Percentiles rank a stretch among this genome's conserved stretches.
Evolutionary conservation across 805 yeast species (phyloP).

Genomic region (Candida schatavii): DNA sequence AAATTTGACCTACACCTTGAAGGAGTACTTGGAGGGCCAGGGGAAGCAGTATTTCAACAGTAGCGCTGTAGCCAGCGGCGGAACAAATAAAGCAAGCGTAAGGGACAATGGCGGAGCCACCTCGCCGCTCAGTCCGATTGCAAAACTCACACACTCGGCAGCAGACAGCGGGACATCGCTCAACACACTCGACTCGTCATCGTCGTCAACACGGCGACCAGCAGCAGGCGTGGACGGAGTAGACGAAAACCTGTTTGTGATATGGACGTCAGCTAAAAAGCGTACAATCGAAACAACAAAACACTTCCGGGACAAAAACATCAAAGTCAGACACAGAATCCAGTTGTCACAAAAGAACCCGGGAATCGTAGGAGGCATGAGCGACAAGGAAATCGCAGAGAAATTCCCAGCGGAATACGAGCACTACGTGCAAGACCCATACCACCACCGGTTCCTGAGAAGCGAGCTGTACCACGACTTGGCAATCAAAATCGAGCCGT

Average conservation of each 20-base stretch:
- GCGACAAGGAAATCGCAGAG: constrained; percentile 54
- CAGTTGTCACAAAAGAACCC: constrained; percentile 88
- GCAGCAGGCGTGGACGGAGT: constrained; percentile 35
- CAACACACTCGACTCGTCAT: constrained; percentile 5
- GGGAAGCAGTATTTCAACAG: neutral
- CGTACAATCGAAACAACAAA: constrained; percentile 80
- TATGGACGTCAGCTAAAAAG: constrained; percentile 93
- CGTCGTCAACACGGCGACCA: constrained; percentile 34
- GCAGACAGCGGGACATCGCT: constrained; percentile 15
- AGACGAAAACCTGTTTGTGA: constrained; percentile 62
- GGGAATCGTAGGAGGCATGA: constrained; percentile 75
- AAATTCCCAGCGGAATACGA: constrained; percentile 69
- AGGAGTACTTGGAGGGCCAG: constrained; percentile 27
- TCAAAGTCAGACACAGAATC: constrained; percentile 69
- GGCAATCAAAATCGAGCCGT: constrained; percentile 91
- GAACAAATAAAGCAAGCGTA: constrained; percentile 6
- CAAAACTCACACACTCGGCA: constrained; percentile 17
- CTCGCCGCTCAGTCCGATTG: constrained; percentile 4
- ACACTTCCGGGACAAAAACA: constrained; percentile 59
- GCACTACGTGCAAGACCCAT: constrained; percentile 72
- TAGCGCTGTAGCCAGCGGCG: constrained; percentile 11
- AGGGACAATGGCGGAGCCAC: constrained; percentile 10
- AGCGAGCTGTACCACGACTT: constrained; percentile 96
- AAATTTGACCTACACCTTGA: constrained; percentile 57
- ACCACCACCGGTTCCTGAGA: constrained; percentile 87